phyloP scores from a whole-genome alignment of 805 yeast species.

The Zygotorulaspora chibaensis region DNA sequence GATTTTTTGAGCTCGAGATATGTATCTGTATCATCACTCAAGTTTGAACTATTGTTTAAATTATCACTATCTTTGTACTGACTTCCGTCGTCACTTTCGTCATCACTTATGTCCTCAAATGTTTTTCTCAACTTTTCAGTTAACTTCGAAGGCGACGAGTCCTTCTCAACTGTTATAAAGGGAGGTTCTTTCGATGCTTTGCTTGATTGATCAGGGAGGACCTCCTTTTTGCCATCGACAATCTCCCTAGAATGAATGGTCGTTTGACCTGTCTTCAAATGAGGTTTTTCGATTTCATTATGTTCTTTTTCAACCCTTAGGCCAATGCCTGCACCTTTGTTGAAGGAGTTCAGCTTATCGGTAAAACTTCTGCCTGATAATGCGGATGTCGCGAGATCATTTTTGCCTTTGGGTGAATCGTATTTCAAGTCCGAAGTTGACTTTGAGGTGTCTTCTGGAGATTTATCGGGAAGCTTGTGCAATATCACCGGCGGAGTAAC shows the following conservation, averaged over 20 bases:
- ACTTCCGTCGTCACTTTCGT: constrained; percentile 16
- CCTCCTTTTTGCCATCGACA: not conserved
- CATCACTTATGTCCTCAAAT: constrained; percentile 15
- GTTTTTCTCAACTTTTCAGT: constrained; percentile 14
- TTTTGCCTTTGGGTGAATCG: not conserved
- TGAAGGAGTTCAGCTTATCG: constrained; percentile 20
- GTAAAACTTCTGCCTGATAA: constrained; percentile 13
- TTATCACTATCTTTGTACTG: constrained; percentile 9
- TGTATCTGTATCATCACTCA: constrained; percentile 21
- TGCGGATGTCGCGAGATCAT: not conserved
- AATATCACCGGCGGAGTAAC: too few relatives aligned
- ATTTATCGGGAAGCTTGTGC: not conserved
- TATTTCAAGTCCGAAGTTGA: not conserved
- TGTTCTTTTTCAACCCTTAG: constrained; percentile 13
- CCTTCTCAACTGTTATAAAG: not conserved
- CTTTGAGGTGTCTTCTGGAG: not conserved
- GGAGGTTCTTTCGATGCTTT: not conserved
- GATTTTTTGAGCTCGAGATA: constrained; percentile 23
- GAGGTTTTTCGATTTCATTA: not conserved
- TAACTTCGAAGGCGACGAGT: constrained; percentile 12
- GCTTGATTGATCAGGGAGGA: not conserved
- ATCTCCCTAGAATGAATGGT: not conserved
- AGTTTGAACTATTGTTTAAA: constrained; percentile 1
- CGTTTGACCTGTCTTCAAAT: too few relatives aligned
- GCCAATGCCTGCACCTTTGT: constrained; percentile 19